These are phyloP conservation scores for Lyophyllum shimeji DNA, from an alignment of 768 basidiomycete genomes.

Conservation along the genomic window DNA sequence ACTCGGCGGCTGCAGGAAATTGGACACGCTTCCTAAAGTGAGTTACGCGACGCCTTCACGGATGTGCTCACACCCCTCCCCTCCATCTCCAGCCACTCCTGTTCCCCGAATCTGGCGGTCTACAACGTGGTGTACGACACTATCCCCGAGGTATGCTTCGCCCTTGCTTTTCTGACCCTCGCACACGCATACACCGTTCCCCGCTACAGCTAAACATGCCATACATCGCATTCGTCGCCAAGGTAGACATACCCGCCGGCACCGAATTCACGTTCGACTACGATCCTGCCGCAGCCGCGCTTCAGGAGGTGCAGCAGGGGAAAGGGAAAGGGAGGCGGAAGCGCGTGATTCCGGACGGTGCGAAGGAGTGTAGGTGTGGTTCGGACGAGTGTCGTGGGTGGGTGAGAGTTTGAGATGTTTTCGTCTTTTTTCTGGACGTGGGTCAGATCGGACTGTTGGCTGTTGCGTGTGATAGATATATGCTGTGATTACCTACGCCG, in stretches of 20 bases:
- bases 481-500: no score
- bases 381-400: slow-evolving; percentile 19
- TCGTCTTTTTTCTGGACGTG: neutral
- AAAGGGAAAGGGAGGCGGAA: slow-evolving; percentile 25
- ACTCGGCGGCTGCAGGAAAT: slow-evolving; percentile 48
- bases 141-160: slow-evolving; percentile 43
- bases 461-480: neutral
- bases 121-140: slow-evolving; percentile 65
- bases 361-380: slow-evolving; percentile 37
- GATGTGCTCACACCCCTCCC: neutral
- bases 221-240: slow-evolving; percentile 60
- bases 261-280: slow-evolving; percentile 70
- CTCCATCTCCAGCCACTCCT: slow-evolving; percentile 56
- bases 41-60: slow-evolving; percentile 18
- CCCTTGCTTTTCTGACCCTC: neutral
- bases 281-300: slow-evolving; percentile 38
- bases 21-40: slow-evolving; percentile 80
- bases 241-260: slow-evolving; percentile 41
- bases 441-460: no score
- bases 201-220: slow-evolving; percentile 51
- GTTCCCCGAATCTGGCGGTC: slow-evolving; percentile 55
- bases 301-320: slow-evolving; percentile 3
- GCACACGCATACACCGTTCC: no score
- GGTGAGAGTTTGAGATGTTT: slow-evolving; percentile 13
- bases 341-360: slow-evolving; percentile 25